These are phyloP conservation scores for Elsinoe ampelina DNA, from an alignment of 2,329 filamentous ascomycete genomes.

Conservation along the genomic window DNA sequence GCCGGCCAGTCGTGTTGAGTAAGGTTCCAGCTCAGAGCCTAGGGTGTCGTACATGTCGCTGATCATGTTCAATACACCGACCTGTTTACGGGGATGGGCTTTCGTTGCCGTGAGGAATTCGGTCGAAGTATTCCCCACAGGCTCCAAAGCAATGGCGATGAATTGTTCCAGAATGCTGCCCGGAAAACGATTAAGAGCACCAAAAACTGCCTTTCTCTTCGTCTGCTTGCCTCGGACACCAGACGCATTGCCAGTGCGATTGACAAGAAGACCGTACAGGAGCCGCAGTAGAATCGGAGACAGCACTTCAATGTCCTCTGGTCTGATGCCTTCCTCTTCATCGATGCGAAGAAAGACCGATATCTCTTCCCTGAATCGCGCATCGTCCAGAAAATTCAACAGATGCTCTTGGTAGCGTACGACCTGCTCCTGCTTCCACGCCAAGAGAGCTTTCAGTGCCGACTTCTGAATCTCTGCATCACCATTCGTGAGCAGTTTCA, in stretches of 20 bases:
- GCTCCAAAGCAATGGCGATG: constrained; percentile 69
- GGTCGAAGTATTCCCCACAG: constrained; percentile 28
- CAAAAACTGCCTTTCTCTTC: constrained; percentile 62
- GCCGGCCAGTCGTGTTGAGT: constrained; percentile 60
- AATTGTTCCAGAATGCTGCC: constrained; percentile 70
- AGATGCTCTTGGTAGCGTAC: constrained; percentile 76
- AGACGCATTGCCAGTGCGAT: constrained; percentile 65
- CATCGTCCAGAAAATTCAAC: constrained; percentile 78
- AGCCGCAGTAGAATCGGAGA: constrained; percentile 82
- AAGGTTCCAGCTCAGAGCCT: constrained; percentile 61
- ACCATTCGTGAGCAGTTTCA: constrained; percentile 73
- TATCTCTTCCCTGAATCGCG: constrained; percentile 88
- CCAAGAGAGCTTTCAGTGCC: constrained; percentile 71
- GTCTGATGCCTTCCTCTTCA: constrained; percentile 54
- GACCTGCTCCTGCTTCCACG: constrained; percentile 77
- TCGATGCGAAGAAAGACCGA: constrained; percentile 71
- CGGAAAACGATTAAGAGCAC: constrained; percentile 68
- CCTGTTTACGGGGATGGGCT: constrained; percentile 58
- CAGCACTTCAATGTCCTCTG: constrained; percentile 60
- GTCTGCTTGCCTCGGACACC: constrained; percentile 73
- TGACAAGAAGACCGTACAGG: constrained; percentile 81
- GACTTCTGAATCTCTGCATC: constrained; percentile 83
- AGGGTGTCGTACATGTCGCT: constrained; percentile 78
- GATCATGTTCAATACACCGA: constrained; percentile 87
- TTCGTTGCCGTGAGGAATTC: constrained; percentile 20